phyloP scores from a whole-genome alignment of 1,284 basidiomycete species.

The Austroboletus novae-zelandiae region DNA sequence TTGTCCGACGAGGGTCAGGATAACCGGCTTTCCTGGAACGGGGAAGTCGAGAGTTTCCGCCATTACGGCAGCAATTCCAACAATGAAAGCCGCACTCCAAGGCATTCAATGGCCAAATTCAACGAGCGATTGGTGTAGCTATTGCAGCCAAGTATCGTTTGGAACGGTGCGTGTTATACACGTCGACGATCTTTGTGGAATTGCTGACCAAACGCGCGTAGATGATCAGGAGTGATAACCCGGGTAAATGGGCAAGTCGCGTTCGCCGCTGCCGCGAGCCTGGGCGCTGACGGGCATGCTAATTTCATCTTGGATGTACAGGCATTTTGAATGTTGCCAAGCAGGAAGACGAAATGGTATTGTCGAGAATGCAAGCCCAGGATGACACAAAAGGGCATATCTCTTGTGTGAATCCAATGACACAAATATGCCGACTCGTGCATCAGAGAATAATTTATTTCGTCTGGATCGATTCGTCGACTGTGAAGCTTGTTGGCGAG shows the following conservation, averaged over 20 bases:
- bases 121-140: constrained; percentile 55
- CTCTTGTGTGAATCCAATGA: constrained; percentile 14
- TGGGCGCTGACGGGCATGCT: constrained; percentile 11
- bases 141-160: constrained; percentile 72
- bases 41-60: too few species aligned
- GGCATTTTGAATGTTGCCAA: constrained; percentile 59
- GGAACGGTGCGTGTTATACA: constrained; percentile 56
- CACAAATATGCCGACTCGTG: constrained; percentile 2
- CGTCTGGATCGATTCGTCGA: background rate
- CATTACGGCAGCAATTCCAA: too few species aligned
- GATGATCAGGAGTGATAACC: constrained; percentile 84
- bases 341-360: constrained; percentile 64
- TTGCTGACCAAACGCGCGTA: constrained; percentile 24
- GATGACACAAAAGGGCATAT: constrained; percentile 29
- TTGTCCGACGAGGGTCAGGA: too few species aligned
- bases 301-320: constrained; percentile 78
- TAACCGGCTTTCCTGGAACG: too few species aligned
- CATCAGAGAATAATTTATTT: constrained; percentile 19
- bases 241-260: constrained; percentile 63
- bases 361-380: constrained; percentile 58
- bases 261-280: background rate
- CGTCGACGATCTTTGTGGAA: background rate
- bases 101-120: too few species aligned
- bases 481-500: constrained; percentile 63
- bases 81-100: too few species aligned